phyloP scores from a whole-genome alignment of 805 yeast species.

The Saturnispora quitensis region DNA sequence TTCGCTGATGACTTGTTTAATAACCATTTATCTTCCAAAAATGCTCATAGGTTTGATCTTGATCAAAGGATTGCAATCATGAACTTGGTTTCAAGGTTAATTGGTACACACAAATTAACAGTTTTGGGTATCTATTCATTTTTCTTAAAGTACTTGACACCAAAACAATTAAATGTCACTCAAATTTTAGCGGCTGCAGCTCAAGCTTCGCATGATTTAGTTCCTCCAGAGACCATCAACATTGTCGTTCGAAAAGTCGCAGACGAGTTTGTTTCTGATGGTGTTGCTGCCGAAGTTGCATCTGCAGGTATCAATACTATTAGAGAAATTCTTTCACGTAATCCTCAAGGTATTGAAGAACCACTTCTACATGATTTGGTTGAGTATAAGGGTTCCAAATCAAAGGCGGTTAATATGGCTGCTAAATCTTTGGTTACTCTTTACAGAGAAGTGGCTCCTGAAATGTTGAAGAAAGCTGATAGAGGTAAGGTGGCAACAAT shows the following conservation, averaged over 20 bases:
- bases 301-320: conserved; percentile 96
- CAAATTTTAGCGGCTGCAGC: conserved; percentile 96
- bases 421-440: conserved; percentile 80
- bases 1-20: conserved; percentile 82
- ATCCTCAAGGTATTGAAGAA: conserved; percentile 88
- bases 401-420: conserved; percentile 91
- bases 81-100: conserved; percentile 78
- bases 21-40: conserved; percentile 62
- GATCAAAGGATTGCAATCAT: conserved; percentile 85
- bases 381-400: conserved; percentile 85
- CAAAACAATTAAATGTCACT: conserved; percentile 90
- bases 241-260: conserved; percentile 86
- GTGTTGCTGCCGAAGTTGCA: conserved; percentile 96
- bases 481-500: conserved; percentile 89
- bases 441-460: conserved; percentile 94
- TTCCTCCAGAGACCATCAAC: conserved; percentile 86
- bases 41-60: conserved; percentile 59
- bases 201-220: conserved; percentile 92
- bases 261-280: conserved; percentile 95
- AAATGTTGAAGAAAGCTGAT: conserved; percentile 82
- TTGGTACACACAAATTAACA: conserved; percentile 91
- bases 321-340: conserved; percentile 85
- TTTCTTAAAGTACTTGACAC: conserved; percentile 82
- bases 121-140: conserved; percentile 85
- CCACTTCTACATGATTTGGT: conserved; percentile 81